Conservation (phyloP, 2,329 filamentous ascomycete species). For the Microdochium trichocladiopsis region DNA sequence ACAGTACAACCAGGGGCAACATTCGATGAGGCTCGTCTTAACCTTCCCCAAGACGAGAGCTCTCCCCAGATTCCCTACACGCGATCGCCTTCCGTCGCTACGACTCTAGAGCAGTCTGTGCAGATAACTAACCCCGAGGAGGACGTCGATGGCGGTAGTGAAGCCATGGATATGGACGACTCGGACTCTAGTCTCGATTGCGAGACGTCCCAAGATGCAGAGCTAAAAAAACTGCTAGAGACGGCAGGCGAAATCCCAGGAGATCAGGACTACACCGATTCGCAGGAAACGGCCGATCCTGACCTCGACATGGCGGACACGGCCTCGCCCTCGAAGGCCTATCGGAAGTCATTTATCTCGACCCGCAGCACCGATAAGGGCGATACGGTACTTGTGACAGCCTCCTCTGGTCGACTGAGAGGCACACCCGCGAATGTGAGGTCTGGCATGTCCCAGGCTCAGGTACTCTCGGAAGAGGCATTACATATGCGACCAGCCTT, state of each 20-base stretch:
- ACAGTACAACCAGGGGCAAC: slow-evolving; percentile 5
- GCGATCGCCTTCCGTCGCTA: background rate
- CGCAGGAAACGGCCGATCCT: slow-evolving; percentile 9
- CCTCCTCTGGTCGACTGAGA: background rate
- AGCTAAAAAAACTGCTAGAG: slow-evolving; percentile 9
- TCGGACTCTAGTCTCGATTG: slow-evolving; percentile 2
- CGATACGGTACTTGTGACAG: background rate
- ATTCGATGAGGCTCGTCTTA: background rate
- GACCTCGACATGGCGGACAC: slow-evolving; percentile 5
- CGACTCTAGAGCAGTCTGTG: background rate
- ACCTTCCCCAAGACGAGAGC: background rate
- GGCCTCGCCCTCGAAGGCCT: background rate
- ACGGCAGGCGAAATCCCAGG: slow-evolving; percentile 14
- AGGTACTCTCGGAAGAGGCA: background rate
- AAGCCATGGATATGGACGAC: slow-evolving; percentile 1
- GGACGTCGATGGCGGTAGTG: too few relatives aligned
- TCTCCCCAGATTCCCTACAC: background rate
- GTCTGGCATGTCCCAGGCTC: background rate
- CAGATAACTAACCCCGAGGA: background rate
- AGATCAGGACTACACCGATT: slow-evolving; percentile 15
- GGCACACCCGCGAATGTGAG: background rate
- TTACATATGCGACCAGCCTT: too few relatives aligned
- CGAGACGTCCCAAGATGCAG: slow-evolving; percentile 8
- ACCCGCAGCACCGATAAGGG: background rate
- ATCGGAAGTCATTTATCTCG: slow-evolving; percentile 4